Conservation (phyloP, 2,329 filamentous ascomycete species). For the Monosporascus sp. region DNA sequence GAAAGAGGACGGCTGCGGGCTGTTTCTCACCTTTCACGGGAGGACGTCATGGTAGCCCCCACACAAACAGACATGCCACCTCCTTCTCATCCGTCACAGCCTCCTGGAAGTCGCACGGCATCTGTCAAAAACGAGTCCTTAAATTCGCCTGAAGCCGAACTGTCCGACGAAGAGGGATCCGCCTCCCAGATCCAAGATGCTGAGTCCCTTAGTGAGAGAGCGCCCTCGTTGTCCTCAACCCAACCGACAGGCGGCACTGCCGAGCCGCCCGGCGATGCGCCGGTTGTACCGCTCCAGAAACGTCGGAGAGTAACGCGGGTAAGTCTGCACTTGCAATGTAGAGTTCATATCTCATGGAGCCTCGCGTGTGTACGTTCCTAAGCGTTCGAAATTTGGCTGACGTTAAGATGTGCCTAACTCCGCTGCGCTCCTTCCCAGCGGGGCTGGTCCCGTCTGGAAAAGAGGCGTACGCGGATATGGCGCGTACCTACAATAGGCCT, state of each 20-base stretch:
- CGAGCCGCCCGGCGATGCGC: constrained; percentile 27
- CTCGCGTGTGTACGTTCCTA: neutral
- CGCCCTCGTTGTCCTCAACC: constrained; percentile 24
- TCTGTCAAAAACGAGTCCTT: constrained; percentile 23
- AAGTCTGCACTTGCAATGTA: constrained; percentile 30
- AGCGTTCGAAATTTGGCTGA: neutral
- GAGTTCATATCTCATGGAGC: neutral
- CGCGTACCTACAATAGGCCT: neutral
- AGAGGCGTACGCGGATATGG: neutral
- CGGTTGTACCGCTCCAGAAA: constrained; percentile 64
- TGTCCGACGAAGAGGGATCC: constrained; percentile 36
- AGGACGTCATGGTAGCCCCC: constrained; percentile 10
- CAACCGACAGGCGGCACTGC: constrained; percentile 1
- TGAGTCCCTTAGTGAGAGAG: constrained; percentile 35
- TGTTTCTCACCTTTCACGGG: constrained; percentile 8
- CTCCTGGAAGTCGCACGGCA: constrained; percentile 19
- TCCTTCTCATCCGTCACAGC: constrained; percentile 22
- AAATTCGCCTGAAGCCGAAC: constrained; percentile 28
- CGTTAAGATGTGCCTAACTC: neutral
- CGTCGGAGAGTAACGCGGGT: constrained; percentile 72
- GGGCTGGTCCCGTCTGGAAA: neutral
- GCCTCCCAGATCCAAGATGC: constrained; percentile 11
- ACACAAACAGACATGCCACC: constrained; percentile 22
- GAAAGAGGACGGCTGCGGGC: constrained; percentile 12
- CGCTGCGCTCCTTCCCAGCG: constrained; percentile 1